phyloP scores from a whole-genome alignment of 2,329 filamentous ascomycete genomes.

The Fusarium austroafricanum region DNA sequence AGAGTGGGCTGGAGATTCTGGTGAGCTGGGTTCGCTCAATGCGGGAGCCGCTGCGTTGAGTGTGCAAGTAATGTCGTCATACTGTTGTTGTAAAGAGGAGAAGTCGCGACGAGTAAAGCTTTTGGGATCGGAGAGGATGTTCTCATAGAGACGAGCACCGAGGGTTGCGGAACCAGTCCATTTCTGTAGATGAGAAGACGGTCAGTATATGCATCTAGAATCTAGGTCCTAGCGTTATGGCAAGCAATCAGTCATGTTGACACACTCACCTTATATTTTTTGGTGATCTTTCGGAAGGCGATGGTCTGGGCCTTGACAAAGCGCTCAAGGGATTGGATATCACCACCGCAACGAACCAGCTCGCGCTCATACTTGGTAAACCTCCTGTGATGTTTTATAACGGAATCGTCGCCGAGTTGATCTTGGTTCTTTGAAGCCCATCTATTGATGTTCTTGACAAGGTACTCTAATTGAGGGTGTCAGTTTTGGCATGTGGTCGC shows the following conservation, averaged over 20 bases:
- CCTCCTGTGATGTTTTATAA: conserved; percentile 62
- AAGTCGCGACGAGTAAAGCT: conserved; percentile 79
- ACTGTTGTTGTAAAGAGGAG: conserved; percentile 60
- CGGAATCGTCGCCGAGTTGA: conserved; percentile 47
- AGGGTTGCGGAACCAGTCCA: conserved; percentile 81
- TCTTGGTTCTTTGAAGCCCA: conserved; percentile 55
- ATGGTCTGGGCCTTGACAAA: conserved; percentile 80
- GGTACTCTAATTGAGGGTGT: conserved; percentile 56
- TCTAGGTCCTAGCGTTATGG: not conserved
- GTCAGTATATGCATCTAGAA: not conserved
- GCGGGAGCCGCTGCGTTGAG: conserved; percentile 60
- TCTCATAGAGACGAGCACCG: conserved; percentile 72
- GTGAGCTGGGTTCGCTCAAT: conserved; percentile 56
- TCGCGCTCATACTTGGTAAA: conserved; percentile 66
- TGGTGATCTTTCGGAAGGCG: conserved; percentile 84
- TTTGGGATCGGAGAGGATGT: conserved; percentile 73
- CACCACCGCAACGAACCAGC: conserved; percentile 71
- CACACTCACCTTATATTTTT: conserved; percentile 74
- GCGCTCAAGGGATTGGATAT: conserved; percentile 75
- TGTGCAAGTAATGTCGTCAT: conserved; percentile 61
- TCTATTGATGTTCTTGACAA: conserved; percentile 61
- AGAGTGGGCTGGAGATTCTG: conserved; percentile 42
- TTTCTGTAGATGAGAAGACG: conserved; percentile 62
- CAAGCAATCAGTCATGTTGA: not conserved
- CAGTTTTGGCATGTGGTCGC: conserved; percentile 39